Evolutionary conservation across 495 filamentous ascomycete genomes (phyloP), one percentile per base, ranked within the genome.

Genomic region (Xylaria grammica): DNA sequence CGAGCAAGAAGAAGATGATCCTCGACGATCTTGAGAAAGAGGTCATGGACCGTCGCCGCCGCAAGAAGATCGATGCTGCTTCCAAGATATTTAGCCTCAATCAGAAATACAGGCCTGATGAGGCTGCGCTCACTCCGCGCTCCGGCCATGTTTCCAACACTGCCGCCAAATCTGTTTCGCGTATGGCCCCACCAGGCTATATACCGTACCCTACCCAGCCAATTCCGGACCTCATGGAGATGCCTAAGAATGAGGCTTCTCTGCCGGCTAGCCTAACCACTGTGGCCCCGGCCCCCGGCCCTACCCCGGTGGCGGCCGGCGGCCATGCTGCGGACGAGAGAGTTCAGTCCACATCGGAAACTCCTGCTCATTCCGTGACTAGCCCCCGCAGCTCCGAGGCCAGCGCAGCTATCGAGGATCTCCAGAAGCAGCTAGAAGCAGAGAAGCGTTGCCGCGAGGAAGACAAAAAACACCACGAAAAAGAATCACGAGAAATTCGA

Each of bases 41-140:
- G 0, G 15, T 64, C 52, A 44, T 46, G 26, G 42, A 57, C 17
- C 53, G 62, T 15, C 61, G 62, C 11, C 51, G 62, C 15, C n/a
- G 17, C n/a, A 56, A 57, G 50, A 27, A 27, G 9, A 57, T 57
- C 20, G 62, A 64, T 19, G n/a, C n/a, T 9, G 15, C 24, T 2
- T 46, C 52, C 29, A 64, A 57, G 34, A 38, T 57, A 17, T n/a
- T n/a, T 3, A n/a, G 19, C 17, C 56, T 59, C n/a, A 48, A 59
- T 19, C 17, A 36, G 27, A 1, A 32, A 42, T n/a, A 10, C 0
- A 5, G 13, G 27, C 17, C 26, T 15, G 15, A 29, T 6, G 53
- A 5, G 6, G 54, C 7, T 3, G 3, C 38, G 10, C 8, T 27
- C 19, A 1, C 48, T 42, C 8, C 17, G 15, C 45, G 2, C n/a